Evolutionary conservation across 768 basidiomycete species (phyloP).

Genomic region (Lenzites betulinus): DNA sequence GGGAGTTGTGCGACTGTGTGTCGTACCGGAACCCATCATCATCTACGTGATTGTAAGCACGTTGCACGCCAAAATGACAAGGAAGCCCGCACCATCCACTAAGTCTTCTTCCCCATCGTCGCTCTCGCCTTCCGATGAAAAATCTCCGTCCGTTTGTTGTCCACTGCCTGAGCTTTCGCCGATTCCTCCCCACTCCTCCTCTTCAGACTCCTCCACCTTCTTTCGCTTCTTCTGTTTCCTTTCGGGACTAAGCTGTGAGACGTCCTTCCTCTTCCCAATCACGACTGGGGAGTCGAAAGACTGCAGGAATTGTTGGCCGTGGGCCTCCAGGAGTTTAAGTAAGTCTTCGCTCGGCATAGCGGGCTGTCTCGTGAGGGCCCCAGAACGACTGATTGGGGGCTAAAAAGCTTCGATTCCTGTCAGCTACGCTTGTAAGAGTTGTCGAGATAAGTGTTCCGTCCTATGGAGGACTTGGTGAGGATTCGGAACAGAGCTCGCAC

Average conservation of each 20-base stretch:
- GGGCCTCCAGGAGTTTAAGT: conserved; percentile 45
- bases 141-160: background rate
- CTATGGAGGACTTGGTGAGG: background rate
- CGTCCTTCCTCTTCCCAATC: conserved; percentile 25
- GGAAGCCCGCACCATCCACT: background rate
- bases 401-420: no score
- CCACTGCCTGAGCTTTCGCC: conserved; percentile 13
- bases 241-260: background rate
- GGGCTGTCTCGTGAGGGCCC: background rate
- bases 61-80: background rate
- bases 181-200: conserved; percentile 48
- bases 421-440: no score
- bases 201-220: conserved; percentile 29
- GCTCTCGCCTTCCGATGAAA: background rate
- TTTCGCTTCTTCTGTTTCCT: conserved; percentile 23
- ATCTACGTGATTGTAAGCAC: conserved; percentile 26
- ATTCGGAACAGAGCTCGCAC: background rate
- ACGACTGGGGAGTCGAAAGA: conserved; percentile 38
- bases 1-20: background rate
- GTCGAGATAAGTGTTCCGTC: no score
- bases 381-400: background rate
- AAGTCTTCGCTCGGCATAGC: conserved; percentile 34
- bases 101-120: background rate
- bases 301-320: conserved; percentile 48
- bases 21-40: conserved; percentile 43